Evolutionary conservation across 176 grass and related monocot genomes (phyloP).

Genomic region (Typha latifolia): DNA sequence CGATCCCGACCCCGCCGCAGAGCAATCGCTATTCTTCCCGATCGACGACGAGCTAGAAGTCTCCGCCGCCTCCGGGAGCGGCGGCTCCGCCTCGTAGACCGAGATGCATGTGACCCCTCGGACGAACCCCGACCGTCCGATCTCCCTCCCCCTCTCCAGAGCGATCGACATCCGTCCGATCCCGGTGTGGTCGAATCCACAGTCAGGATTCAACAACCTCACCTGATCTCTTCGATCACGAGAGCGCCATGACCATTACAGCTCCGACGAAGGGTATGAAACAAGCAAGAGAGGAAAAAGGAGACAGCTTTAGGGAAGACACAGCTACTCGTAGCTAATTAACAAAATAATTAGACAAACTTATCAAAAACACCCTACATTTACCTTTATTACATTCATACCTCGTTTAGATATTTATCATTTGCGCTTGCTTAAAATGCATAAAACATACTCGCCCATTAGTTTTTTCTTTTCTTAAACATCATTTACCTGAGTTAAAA

Average conservation of each 20-base stretch:
- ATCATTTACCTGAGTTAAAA: too few species aligned
- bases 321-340: too few species aligned
- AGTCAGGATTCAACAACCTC: neutral
- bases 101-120: slow-evolving; percentile 25
- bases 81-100: slow-evolving; percentile 32
- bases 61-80: slow-evolving; percentile 10
- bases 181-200: neutral
- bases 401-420: too few species aligned
- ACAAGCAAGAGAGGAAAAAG: too few species aligned
- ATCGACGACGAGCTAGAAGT: slow-evolving; percentile 49
- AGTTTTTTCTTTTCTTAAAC: too few species aligned
- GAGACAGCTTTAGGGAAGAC: too few species aligned
- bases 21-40: slow-evolving; percentile 55
- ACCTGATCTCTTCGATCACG: neutral
- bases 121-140: slow-evolving; percentile 26
- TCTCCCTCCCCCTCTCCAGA: slow-evolving; percentile 39
- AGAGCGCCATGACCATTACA: neutral
- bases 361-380: too few species aligned
- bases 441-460: too few species aligned
- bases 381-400: too few species aligned
- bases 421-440: too few species aligned
- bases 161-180: slow-evolving; percentile 58
- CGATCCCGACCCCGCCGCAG: slow-evolving; percentile 40
- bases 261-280: neutral
- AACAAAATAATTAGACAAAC: too few species aligned